A percentile compares a stretch with the other conserved stretches of the same genome.
Conservation (phyloP, 2,329 filamentous ascomycete genomes). For the Colletotrichum tabaci region DNA sequence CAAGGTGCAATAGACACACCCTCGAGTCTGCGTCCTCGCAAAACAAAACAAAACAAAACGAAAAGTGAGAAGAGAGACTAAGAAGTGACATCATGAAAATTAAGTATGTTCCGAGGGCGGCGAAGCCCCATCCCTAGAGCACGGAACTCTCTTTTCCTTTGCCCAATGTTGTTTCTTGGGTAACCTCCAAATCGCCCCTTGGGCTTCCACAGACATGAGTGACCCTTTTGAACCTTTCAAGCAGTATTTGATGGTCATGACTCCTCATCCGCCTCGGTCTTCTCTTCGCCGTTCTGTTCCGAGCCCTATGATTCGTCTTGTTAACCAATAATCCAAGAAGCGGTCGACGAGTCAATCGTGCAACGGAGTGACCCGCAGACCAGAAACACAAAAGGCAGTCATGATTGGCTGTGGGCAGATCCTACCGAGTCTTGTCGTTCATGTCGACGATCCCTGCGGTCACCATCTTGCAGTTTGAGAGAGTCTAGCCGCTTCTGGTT, state of each 20-base stretch:
- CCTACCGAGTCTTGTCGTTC: slow-evolving; percentile 74
- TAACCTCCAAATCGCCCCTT: slow-evolving; percentile 24
- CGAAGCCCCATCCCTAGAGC: slow-evolving; percentile 33
- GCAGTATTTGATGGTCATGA: slow-evolving; percentile 35
- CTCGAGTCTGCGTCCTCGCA: slow-evolving; percentile 23
- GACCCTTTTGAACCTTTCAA: slow-evolving; percentile 28
- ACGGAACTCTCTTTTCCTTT: slow-evolving; percentile 31
- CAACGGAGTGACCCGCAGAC: not conserved
- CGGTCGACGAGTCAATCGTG: not conserved
- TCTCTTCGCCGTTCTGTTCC: slow-evolving; percentile 38
- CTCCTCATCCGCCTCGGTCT: slow-evolving; percentile 30
- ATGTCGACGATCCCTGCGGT: slow-evolving; percentile 71
- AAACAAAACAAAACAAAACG: not conserved
- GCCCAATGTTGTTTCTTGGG: slow-evolving; percentile 27
- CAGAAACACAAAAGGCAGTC: slow-evolving; percentile 46
- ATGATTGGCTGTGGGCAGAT: slow-evolving; percentile 67
- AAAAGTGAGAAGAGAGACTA: slow-evolving; percentile 25
- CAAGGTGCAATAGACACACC: not conserved
- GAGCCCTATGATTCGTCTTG: slow-evolving; percentile 22
- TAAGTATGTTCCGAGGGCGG: slow-evolving; percentile 41
- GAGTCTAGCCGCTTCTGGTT: slow-evolving; percentile 91
- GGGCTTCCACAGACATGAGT: slow-evolving; percentile 18
- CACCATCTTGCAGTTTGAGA: slow-evolving; percentile 89
- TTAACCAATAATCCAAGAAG: slow-evolving; percentile 21
- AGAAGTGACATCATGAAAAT: slow-evolving; percentile 41